These are phyloP conservation scores for Zanthoxylum bungeanum DNA, from an alignment of 345 rosid genomes.

Conservation along the genomic window DNA sequence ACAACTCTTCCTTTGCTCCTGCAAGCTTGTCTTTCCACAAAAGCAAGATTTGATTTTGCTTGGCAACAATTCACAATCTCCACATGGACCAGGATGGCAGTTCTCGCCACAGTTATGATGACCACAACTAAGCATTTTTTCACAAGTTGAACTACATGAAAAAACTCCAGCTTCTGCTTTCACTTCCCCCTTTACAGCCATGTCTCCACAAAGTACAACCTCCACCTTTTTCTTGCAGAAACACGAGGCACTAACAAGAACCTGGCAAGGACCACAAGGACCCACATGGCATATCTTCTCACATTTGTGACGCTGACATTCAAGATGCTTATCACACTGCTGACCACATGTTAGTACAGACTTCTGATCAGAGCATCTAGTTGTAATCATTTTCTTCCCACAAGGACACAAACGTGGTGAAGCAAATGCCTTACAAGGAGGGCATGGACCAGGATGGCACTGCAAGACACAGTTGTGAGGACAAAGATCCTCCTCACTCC, in stretches of 20 bases:
- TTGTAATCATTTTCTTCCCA: conserved; percentile 72
- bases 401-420: conserved; percentile 81
- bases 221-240: conserved; percentile 79
- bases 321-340: conserved; percentile 70
- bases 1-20: conserved; percentile 70
- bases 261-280: conserved; percentile 73
- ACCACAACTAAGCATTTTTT: conserved; percentile 60
- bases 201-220: conserved; percentile 74
- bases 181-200: conserved; percentile 79
- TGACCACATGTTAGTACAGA: conserved; percentile 75
- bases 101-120: conserved; percentile 60
- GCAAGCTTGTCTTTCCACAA: conserved; percentile 77
- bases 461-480: conserved; percentile 95
- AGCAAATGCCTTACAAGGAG: conserved; percentile 96
- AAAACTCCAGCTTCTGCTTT: conserved; percentile 71
- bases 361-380: conserved; percentile 84
- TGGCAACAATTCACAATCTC: conserved; percentile 70
- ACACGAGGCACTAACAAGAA: conserved; percentile 64
- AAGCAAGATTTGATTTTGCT: conserved; percentile 62
- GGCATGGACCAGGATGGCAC: conserved; percentile 99
- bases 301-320: conserved; percentile 74
- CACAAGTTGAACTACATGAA: conserved; percentile 64
- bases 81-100: conserved; percentile 91
- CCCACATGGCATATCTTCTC: conserved; percentile 77
- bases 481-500: conserved; percentile 58